phyloP scores from a whole-genome alignment of 1,139 yeast genomes.

The Cylindricascospora bacillispora region DNA sequence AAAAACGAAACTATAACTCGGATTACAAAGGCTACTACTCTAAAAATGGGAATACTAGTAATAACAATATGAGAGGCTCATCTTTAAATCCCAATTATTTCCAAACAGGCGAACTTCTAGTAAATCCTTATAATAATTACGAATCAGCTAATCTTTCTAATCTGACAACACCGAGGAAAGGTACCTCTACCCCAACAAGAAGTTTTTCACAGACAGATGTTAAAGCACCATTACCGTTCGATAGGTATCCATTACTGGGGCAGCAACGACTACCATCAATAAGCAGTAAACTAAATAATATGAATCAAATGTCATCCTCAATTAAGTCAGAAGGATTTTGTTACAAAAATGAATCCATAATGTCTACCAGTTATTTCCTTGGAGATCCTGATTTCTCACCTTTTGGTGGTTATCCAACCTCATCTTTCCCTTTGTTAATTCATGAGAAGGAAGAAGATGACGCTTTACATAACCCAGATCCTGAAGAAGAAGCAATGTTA shows the following conservation, averaged over 20 bases:
- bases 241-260: slow-evolving; percentile 43
- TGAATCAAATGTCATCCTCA: slow-evolving; percentile 5
- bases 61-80: slow-evolving; percentile 1
- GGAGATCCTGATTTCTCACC: slow-evolving; percentile 53
- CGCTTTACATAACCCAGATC: slow-evolving; percentile 86
- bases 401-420: slow-evolving; percentile 89
- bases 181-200: slow-evolving; percentile 1
- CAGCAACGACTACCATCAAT: slow-evolving; percentile 34
- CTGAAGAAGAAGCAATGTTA: slow-evolving; percentile 69
- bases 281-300: slow-evolving; percentile 9
- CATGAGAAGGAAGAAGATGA: slow-evolving; percentile 92
- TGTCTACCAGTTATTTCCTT: slow-evolving; percentile 24
- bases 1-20: slow-evolving; percentile 6
- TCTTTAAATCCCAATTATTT: no score
- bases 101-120: neutral
- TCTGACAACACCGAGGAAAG: slow-evolving; percentile 1
- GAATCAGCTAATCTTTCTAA: slow-evolving; percentile 1
- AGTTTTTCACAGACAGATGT: slow-evolving; percentile 1
- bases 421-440: slow-evolving; percentile 70
- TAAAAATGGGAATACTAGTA: slow-evolving; percentile 6
- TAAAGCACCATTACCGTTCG: slow-evolving; percentile 37
- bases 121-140: slow-evolving; percentile 4
- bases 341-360: slow-evolving; percentile 14
- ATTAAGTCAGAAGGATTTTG: slow-evolving; percentile 6
- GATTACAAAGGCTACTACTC: slow-evolving; percentile 25